A percentile compares a stretch with the other conserved stretches of the same genome.
Evolutionary conservation across 371 early-diverging fungal species (phyloP).

Genomic region (Ordospora colligata): DNA sequence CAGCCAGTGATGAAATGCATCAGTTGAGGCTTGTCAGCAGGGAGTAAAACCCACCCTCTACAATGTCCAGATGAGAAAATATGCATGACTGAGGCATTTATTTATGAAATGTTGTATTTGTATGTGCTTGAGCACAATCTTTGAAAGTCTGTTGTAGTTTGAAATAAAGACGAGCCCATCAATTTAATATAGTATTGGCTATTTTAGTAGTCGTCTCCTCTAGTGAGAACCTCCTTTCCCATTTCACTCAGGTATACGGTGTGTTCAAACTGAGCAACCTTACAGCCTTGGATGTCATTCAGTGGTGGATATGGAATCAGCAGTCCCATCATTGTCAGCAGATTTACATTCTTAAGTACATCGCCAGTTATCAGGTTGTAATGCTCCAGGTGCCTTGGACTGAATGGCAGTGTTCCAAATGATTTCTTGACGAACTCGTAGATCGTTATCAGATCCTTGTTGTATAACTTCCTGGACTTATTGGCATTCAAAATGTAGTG

Average conservation of each 20-base stretch:
- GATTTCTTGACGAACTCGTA: constrained; percentile 74
- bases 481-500: constrained; percentile 71
- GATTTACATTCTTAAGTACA: constrained; percentile 68
- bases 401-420: constrained; percentile 93
- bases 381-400: constrained; percentile 85
- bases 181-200: background rate
- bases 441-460: constrained; percentile 72
- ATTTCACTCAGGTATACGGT: constrained; percentile 81
- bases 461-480: constrained; percentile 11
- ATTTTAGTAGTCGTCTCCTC: constrained; percentile 65
- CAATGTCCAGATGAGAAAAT: constrained; percentile 4
- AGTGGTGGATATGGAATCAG: constrained; percentile 86
- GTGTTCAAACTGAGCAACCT: constrained; percentile 95
- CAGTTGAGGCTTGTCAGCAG: background rate
- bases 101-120: no score
- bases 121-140: no score
- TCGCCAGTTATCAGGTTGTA: constrained; percentile 72
- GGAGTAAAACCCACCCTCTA: constrained; percentile 12
- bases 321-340: constrained; percentile 73
- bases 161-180: background rate
- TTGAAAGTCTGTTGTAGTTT: no score
- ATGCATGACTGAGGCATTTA: background rate
- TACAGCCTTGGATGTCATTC: constrained; percentile 74
- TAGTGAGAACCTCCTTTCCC: constrained; percentile 78
- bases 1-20: background rate